Evolutionary conservation across 495 filamentous ascomycete genomes (phyloP), one percentile per base, ranked within the genome.

Genomic region (Endocarpon pusillum): DNA sequence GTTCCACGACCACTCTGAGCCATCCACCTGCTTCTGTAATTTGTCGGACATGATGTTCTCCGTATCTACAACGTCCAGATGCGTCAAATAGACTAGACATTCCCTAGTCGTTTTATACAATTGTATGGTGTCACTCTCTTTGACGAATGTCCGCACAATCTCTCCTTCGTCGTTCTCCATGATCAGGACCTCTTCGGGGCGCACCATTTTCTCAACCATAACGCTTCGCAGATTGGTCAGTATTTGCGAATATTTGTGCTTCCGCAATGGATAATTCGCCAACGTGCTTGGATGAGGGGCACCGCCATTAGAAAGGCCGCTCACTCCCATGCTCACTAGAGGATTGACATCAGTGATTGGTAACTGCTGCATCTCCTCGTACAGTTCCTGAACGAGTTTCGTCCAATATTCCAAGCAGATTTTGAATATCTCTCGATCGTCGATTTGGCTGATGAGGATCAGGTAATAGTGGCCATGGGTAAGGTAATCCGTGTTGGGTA

Each of bases 161-260:
- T 99, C 89, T 28, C 91, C 89, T 55, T 99, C 89, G 42, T 99
- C 89, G 51, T 99, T 99, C 55, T 99, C 89, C 4, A 99, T 91
- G 47, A 99, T 85, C 39, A 99, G 54, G n/a, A 99, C 91, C 59
- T 96, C 91, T 58, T 99, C 89, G 4, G 89, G 89, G 22, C 83
- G 66, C 19, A 96, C 89, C 89, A 99, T 96, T 58, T 94, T 92
- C 62, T 99, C 89, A 42, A 99, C 94, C 89, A 99, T 99, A 26
- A 99, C 89, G 25, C 82, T 77, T 37, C 89, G 76, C 30, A 99
- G 66, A 49, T 93, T 94, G 6, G 86, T 84, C 14, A 99, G 61
- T 10, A 99, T 78, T 44, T 92, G 83, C 40, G 75, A 75, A 51
- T 96, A 99, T 55, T 93, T 93, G 62, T 99, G 87, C 61, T 96